Base-by-base conservation (phyloP, 2,329 filamentous ascomycete genomes). In the Cercospora berteroae region DNA sequence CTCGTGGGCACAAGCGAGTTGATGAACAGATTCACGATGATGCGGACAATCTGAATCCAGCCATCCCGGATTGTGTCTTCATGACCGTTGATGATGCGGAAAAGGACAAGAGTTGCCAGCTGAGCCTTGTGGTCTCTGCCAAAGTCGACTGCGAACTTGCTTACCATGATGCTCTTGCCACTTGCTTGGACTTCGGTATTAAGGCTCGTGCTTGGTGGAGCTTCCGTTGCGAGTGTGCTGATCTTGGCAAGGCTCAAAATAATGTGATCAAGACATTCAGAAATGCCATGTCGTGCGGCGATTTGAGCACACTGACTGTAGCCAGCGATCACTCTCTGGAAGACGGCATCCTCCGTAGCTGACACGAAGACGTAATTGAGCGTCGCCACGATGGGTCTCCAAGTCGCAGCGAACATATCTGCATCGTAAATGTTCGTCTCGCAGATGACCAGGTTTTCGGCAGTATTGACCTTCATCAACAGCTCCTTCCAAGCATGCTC, bases 281-380 rank as follows among this genome's bases (percentile, higher is more conserved):
- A 91, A 73, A 96, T 85, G 12, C 87, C 87, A 79, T 97, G 94
- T 75, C 89, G 91, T 7, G 92, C 89, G 5, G 95, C 94, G 72
- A 99, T 96, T 67, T 92, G 90, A 18, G 95, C 94, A 78, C 94
- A 98, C 79, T 99, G 94, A 74, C 97, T 93, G 75, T 99, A 99
- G 1, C 95, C 95, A 58, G 92, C 92, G 29, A 98, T 93, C 18
- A 99, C 91, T 67, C 95, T 88, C 39, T 92, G 92, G 77, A 97
- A 99, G 3, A 99, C 95, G 0, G 94, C 88, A 78, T 99, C 95
- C 76, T 99, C 96, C 0, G 93, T 96, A 16, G 96, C 96, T 39
- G 94, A 98, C 90, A 98, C 96, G 82, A 99, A 99, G 3, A 99
- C 95, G 77, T 98, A 99, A 12, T 95, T 96, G 64, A 99, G 83